Conservation (phyloP, 1,284 basidiomycete genomes). For the Ceratobasidium sp. region DNA sequence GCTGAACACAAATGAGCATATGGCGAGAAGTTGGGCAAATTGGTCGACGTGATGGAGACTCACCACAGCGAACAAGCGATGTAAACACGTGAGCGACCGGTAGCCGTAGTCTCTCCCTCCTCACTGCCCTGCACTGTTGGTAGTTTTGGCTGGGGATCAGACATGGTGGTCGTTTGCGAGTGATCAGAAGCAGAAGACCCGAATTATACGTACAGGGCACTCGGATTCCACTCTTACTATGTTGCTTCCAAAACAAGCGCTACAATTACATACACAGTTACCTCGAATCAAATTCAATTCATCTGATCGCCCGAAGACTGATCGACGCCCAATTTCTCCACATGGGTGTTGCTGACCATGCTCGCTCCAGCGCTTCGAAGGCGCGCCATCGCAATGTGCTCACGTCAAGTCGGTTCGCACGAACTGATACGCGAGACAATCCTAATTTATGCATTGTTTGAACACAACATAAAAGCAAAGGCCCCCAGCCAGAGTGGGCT, state of each 20-base stretch:
- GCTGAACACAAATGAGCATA: slow-evolving; percentile 8
- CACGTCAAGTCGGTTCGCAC: background rate
- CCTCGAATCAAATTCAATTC: background rate
- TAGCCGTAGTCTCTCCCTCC: background rate
- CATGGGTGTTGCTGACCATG: background rate
- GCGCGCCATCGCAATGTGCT: slow-evolving; percentile 3
- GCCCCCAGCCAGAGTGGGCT: background rate
- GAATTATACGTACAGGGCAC: background rate
- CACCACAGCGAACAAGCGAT: slow-evolving; percentile 31
- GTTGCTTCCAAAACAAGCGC: slow-evolving; percentile 3
- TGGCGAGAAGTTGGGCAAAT: background rate
- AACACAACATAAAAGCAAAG: background rate
- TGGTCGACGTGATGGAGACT: background rate
- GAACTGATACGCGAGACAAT: slow-evolving; percentile 3
- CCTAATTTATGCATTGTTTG: background rate
- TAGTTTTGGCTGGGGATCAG: background rate
- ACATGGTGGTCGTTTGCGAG: slow-evolving; percentile 14
- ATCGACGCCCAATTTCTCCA: background rate
- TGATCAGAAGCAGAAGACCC: background rate
- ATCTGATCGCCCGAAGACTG: background rate
- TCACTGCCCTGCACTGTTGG: background rate
- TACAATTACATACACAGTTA: background rate
- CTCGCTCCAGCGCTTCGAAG: background rate
- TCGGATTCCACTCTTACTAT: background rate
- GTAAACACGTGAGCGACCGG: slow-evolving; percentile 26